Base-by-base conservation (phyloP, 495 filamentous ascomycete genomes). In the Aspergillus campestris region DNA sequence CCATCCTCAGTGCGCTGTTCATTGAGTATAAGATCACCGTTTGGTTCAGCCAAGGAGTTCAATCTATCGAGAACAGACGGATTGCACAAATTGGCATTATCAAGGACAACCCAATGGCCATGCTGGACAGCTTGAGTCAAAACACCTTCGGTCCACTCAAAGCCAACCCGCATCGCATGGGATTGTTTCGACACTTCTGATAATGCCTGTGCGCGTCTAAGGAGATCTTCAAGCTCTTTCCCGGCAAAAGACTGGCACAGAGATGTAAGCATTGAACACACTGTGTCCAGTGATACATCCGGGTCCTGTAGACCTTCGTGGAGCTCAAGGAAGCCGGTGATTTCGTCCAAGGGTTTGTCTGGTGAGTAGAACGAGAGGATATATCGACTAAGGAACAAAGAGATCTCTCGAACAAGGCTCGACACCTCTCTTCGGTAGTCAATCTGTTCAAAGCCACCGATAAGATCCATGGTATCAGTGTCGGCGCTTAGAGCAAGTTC, bases 41-140 rank as follows among this genome's bases (percentile, higher is more conserved):
- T 84, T 2, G 87, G 87, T 61, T 99, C 94, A 1, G 95, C 82
- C 31, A 99, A 66, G 0, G 94, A 95, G 58, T 99, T 99, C 51
- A 99, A 63, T 55, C 94, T 76, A 59, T 99, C 94, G 2, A 99
- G 79, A 8, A 97, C 91, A 5, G 92, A 95, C 5, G 91, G 80
- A 53, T 82, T 95, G 61, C 94, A 99, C 11, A 97, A 72, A 55
- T 99, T 99, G 40, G 94, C 91, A 67, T 97, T 95, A 59, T 97
- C 91, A 12, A 99, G 80, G 24, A 97, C 80, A 38, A 99, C 71
- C 94, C 94, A 99, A 35, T 86, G 70, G 27, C 94, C 94, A 53
- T 83, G 73, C 55, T 91, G 79, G 7, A 97, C 70, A 39, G 94
- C 91, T 49, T 87, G 78, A 14, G 96, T 83, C 29, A 99, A 80